A percentile compares a stretch with the other conserved stretches of the same genome.
phyloP scores from a whole-genome alignment of 2,329 filamentous ascomycete genomes.

The Diaporthe destruens region DNA sequence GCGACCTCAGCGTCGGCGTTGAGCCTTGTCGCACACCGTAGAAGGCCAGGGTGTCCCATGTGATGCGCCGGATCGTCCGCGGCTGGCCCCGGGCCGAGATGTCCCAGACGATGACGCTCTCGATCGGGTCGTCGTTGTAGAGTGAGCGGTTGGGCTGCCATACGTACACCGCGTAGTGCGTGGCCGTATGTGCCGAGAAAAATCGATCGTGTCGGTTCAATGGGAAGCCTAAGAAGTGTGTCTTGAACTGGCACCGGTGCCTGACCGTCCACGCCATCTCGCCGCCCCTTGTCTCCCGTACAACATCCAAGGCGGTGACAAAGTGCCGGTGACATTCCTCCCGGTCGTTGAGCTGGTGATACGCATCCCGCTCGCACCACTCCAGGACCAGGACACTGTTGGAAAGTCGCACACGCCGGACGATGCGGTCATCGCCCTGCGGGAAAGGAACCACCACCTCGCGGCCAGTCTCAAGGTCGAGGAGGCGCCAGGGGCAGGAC shows the following conservation, averaged over 20 bases:
- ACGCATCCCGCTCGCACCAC: slow-evolving; percentile 67
- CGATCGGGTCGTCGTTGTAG: slow-evolving; percentile 66
- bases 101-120: slow-evolving; percentile 71
- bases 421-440: slow-evolving; percentile 59
- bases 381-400: slow-evolving; percentile 71
- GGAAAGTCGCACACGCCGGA: slow-evolving; percentile 67
- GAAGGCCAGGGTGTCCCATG: slow-evolving; percentile 64
- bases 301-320: slow-evolving; percentile 69
- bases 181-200: slow-evolving; percentile 70
- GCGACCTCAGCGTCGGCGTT: slow-evolving; percentile 61
- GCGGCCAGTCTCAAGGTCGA: slow-evolving; percentile 62
- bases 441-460: slow-evolving; percentile 63
- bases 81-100: slow-evolving; percentile 65
- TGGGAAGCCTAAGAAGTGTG: slow-evolving; percentile 68
- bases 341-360: slow-evolving; percentile 63
- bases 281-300: slow-evolving; percentile 27
- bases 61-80: slow-evolving; percentile 61
- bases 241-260: slow-evolving; percentile 71
- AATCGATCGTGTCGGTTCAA: slow-evolving; percentile 70
- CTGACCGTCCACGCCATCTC: slow-evolving; percentile 57
- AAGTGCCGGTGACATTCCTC: slow-evolving; percentile 69
- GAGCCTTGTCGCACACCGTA: slow-evolving; percentile 66
- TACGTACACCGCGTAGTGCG: slow-evolving; percentile 72
- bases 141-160: slow-evolving; percentile 69
- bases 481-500: slow-evolving; percentile 55